Evolutionary conservation across 768 basidiomycete species (phyloP).

Genomic region (Chlorophyllum brunneum): DNA sequence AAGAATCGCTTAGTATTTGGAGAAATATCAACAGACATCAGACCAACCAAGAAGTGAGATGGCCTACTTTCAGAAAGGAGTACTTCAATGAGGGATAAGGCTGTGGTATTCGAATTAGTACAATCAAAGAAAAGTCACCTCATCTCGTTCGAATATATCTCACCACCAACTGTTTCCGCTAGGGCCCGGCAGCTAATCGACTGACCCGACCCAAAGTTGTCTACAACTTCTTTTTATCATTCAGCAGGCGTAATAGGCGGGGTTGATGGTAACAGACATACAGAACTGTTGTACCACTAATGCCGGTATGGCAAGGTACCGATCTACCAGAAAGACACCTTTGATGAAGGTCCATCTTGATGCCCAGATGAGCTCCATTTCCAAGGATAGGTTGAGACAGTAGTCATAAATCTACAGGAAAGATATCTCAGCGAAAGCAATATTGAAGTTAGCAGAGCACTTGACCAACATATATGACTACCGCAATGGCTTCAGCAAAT

Average conservation of each 20-base stretch:
- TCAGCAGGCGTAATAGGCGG: too few relatives aligned
- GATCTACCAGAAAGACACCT: constrained; percentile 21
- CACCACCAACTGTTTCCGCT: not conserved
- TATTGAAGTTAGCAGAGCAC: too few relatives aligned
- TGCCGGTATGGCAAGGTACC: constrained; percentile 23
- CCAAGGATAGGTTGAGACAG: constrained; percentile 18
- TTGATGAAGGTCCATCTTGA: constrained; percentile 21
- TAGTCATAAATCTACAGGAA: constrained; percentile 15
- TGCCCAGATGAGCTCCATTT: constrained; percentile 21
- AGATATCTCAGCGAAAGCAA: too few relatives aligned
- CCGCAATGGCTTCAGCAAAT: too few relatives aligned
- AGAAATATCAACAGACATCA: not conserved
- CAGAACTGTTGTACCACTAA: constrained; percentile 4
- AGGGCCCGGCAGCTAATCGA: not conserved
- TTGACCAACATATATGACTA: not conserved
- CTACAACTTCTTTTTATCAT: not conserved
- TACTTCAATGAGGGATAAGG: not conserved
- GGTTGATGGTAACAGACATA: not conserved
- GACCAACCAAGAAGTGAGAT: too few relatives aligned
- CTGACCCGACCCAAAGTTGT: not conserved
- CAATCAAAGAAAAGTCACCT: too few relatives aligned
- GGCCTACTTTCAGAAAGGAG: not conserved
- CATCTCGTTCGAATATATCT: too few relatives aligned
- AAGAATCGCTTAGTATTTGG: not conserved
- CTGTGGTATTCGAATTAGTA: too few relatives aligned